These are phyloP conservation scores for Fagopyrum esculentum DNA, from an alignment of 148 eudicot species.

Conservation along the genomic window DNA sequence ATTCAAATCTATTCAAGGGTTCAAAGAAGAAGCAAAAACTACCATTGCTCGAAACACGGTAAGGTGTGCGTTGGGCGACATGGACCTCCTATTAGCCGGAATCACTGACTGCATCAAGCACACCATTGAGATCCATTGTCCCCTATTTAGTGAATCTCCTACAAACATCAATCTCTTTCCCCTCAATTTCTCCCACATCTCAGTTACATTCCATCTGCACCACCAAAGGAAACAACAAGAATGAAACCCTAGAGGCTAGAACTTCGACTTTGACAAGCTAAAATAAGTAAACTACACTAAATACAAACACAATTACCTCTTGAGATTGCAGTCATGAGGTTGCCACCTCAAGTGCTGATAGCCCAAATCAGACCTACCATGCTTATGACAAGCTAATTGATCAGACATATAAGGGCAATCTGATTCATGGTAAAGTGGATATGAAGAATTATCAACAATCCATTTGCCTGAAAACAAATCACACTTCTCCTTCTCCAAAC, in stretches of 20 bases:
- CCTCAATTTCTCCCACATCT: constrained; percentile 88
- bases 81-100: constrained; percentile 69
- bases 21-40: not conserved
- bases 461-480: constrained; percentile 82
- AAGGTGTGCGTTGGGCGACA: constrained; percentile 85
- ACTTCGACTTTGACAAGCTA: not conserved
- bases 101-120: constrained; percentile 80
- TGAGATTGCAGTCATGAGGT: constrained; percentile 65
- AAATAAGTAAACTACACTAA: not conserved
- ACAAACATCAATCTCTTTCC: constrained; percentile 92
- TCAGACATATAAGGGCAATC: constrained; percentile 89
- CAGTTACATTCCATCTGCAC: constrained; percentile 65
- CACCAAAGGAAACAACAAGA: not conserved
- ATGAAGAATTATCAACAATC: constrained; percentile 71
- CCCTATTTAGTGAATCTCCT: constrained; percentile 21
- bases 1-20: not conserved
- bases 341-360: constrained; percentile 95
- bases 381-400: constrained; percentile 91
- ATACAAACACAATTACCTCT: constrained; percentile 40
- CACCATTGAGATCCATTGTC: constrained; percentile 97
- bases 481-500: constrained; percentile 30
- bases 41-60: constrained; percentile 92
- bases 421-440: constrained; percentile 80
- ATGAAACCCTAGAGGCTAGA: not conserved
- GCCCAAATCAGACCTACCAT: constrained; percentile 72